Conservation (phyloP, 2,329 filamentous ascomycete species). For the Xylariaceae sp. region DNA sequence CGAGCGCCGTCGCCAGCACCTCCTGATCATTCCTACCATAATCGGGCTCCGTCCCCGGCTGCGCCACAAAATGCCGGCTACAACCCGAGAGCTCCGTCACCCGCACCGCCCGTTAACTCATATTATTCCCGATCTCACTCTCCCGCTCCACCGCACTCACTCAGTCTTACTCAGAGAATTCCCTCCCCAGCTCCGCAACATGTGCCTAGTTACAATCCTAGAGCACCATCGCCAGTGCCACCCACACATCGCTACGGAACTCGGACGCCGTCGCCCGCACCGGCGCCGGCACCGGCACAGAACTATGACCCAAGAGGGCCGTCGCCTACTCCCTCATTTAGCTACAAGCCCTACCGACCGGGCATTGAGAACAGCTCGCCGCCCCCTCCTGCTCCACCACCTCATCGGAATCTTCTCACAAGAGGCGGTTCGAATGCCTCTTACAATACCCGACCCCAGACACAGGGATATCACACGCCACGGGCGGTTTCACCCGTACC, state of each 20-base stretch:
- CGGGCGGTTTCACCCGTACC: constrained; percentile 58
- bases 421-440: constrained; percentile 32
- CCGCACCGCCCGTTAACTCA: constrained; percentile 26
- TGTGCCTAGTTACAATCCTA: constrained; percentile 28
- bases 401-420: constrained; percentile 60
- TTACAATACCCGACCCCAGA: constrained; percentile 34
- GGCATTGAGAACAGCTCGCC: constrained; percentile 47
- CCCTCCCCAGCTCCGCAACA: constrained; percentile 33
- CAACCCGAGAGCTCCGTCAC: constrained; percentile 31
- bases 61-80: constrained; percentile 31
- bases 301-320: constrained; percentile 31
- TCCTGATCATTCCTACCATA: constrained; percentile 23
- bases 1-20: constrained; percentile 34
- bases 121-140: constrained; percentile 31
- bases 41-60: constrained; percentile 33
- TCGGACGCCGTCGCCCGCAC: constrained; percentile 38
- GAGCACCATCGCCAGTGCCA: constrained; percentile 34
- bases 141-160: constrained; percentile 33
- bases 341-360: constrained; percentile 32
- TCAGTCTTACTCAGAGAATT: constrained; percentile 30
- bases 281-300: constrained; percentile 22
- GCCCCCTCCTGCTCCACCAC: constrained; percentile 76
- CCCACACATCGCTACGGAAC: constrained; percentile 22
- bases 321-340: constrained; percentile 38
- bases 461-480: constrained; percentile 47